Evolutionary conservation across 345 rosid genomes (phyloP).

Genomic region (Litchi chinensis): DNA sequence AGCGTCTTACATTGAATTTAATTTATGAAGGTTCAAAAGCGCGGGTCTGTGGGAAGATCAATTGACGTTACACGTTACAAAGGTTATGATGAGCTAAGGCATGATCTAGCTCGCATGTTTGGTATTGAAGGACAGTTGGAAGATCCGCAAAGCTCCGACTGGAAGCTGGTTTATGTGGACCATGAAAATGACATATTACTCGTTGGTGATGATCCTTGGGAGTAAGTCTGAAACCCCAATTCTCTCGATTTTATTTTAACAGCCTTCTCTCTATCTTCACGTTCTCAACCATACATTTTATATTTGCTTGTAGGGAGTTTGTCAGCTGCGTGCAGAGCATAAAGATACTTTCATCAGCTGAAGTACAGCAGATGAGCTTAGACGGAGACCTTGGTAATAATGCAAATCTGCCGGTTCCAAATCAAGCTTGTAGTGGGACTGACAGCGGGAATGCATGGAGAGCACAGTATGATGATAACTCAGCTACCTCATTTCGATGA

Average conservation of each 20-base stretch:
- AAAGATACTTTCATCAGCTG: slow-evolving; percentile 86
- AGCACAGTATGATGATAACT: slow-evolving; percentile 74
- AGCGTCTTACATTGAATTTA: slow-evolving; percentile 10
- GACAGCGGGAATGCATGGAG: slow-evolving; percentile 93
- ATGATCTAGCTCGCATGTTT: slow-evolving; percentile 92
- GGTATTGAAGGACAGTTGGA: slow-evolving; percentile 95
- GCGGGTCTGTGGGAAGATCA: slow-evolving; percentile 95
- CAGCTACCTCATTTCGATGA: slow-evolving; percentile 85
- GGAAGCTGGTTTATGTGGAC: slow-evolving; percentile 94
- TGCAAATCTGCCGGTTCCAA: slow-evolving; percentile 45
- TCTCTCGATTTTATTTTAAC: not conserved
- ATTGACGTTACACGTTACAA: slow-evolving; percentile 86
- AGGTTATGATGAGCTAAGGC: slow-evolving; percentile 81
- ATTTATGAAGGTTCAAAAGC: slow-evolving; percentile 85
- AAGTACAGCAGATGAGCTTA: slow-evolving; percentile 95
- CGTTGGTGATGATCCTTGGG: slow-evolving; percentile 99
- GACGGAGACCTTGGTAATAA: slow-evolving; percentile 80
- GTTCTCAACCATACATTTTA: slow-evolving; percentile 18
- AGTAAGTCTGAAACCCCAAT: slow-evolving; percentile 51
- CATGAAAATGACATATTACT: slow-evolving; percentile 93
- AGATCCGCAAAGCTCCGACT: slow-evolving; percentile 86
- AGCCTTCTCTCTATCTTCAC: not conserved
- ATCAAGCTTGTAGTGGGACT: slow-evolving; percentile 85
- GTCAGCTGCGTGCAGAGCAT: slow-evolving; percentile 89
- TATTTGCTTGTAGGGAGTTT: slow-evolving; percentile 67